Conservation (phyloP, 2,329 filamentous ascomycete genomes). For the Claviceps lovelessii region DNA sequence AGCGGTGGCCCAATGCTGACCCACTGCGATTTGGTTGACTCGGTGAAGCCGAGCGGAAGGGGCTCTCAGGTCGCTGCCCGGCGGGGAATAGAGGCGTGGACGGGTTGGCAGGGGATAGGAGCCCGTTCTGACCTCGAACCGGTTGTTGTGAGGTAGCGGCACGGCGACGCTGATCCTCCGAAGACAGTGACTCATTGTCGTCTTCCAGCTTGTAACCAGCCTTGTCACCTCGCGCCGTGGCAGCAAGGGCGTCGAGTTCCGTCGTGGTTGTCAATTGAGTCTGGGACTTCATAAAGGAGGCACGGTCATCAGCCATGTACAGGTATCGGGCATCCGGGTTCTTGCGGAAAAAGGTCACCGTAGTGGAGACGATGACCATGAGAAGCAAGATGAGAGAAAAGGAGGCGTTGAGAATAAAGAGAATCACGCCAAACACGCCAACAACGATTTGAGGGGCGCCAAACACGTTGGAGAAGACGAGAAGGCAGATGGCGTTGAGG, state of each 20-base stretch:
- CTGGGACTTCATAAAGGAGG: conserved; percentile 95
- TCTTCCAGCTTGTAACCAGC: conserved; percentile 32
- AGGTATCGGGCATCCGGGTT: conserved; percentile 92
- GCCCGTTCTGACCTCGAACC: conserved; percentile 12
- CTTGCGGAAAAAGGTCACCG: conserved; percentile 68
- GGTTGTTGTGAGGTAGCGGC: conserved; percentile 14
- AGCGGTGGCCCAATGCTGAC: conserved; percentile 13
- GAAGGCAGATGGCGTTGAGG: conserved; percentile 73
- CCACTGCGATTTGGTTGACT: conserved; percentile 17
- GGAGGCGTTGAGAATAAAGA: conserved; percentile 76
- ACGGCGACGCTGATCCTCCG: conserved; percentile 24
- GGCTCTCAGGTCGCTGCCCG: conserved; percentile 21
- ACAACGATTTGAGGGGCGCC: conserved; percentile 69
- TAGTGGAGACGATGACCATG: conserved; percentile 52
- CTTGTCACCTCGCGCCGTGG: conserved; percentile 76
- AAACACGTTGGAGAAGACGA: conserved; percentile 81
- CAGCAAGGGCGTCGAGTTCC: conserved; percentile 78
- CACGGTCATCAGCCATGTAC: conserved; percentile 90
- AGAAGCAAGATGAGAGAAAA: conserved; percentile 72
- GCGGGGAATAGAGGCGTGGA: conserved; percentile 30
- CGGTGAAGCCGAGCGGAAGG: conserved; percentile 21
- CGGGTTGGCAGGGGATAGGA: conserved; percentile 25
- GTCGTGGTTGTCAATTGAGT: conserved; percentile 63
- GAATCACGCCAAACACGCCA: conserved; percentile 75
- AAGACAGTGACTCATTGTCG: conserved; percentile 26